A percentile compares a stretch with the other conserved stretches of the same genome.
phyloP scores from a whole-genome alignment of 768 basidiomycete species.

The Lanmaoa pseudosensibilis region DNA sequence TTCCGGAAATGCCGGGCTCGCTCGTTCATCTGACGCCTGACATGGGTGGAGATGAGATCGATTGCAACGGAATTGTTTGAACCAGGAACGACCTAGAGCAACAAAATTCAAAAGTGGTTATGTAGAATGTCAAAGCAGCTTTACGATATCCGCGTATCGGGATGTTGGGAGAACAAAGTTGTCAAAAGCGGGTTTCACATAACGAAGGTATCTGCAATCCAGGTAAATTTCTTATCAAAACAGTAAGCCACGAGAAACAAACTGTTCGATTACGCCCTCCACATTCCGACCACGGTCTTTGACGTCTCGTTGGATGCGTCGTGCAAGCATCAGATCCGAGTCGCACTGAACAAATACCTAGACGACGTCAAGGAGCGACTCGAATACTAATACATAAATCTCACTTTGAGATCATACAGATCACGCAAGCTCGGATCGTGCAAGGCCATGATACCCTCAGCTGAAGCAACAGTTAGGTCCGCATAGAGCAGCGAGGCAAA shows the following conservation, averaged over 20 bases:
- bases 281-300: slow-evolving; percentile 85
- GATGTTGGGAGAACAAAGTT: slow-evolving; percentile 90
- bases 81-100: slow-evolving; percentile 89
- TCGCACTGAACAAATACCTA: slow-evolving; percentile 92
- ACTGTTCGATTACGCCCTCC: slow-evolving; percentile 89
- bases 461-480: slow-evolving; percentile 33
- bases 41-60: slow-evolving; percentile 89
- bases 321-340: slow-evolving; percentile 95
- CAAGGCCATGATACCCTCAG: slow-evolving; percentile 91
- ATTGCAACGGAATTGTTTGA: slow-evolving; percentile 87
- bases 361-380: background rate
- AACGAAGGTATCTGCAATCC: slow-evolving; percentile 76
- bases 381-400: slow-evolving; percentile 3
- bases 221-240: slow-evolving; percentile 1
- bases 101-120: background rate
- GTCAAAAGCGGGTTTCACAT: slow-evolving; percentile 93
- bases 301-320: slow-evolving; percentile 85
- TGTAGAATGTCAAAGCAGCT: slow-evolving; percentile 1
- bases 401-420: slow-evolving; percentile 89
- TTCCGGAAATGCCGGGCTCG: slow-evolving; percentile 72
- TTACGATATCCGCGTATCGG: slow-evolving; percentile 85
- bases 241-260: slow-evolving; percentile 19
- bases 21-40: slow-evolving; percentile 79
- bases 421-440: slow-evolving; percentile 75
- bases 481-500: background rate